Percentiles rank a stretch among this genome's conserved stretches.
phyloP scores from a whole-genome alignment of 2,329 filamentous ascomycete genomes.

The Talaromyces funiculosus region DNA sequence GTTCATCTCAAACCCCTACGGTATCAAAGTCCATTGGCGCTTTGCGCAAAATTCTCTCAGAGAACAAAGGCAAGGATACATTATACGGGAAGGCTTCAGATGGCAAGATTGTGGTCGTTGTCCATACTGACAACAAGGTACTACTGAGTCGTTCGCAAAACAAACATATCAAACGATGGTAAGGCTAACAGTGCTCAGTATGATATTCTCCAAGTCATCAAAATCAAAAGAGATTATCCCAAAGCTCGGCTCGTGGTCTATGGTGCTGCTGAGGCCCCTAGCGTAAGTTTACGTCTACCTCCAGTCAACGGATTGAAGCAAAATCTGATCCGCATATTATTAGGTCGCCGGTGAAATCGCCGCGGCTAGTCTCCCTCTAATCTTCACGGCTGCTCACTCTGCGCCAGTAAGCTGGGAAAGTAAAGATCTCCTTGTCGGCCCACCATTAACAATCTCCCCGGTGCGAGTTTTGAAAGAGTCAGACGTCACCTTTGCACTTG shows the following conservation, averaged over 20 bases:
- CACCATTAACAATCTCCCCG: constrained; percentile 38
- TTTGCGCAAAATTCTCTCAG: constrained; percentile 33
- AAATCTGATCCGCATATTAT: not conserved
- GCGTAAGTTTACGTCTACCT: constrained; percentile 5
- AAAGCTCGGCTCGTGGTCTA: constrained; percentile 25
- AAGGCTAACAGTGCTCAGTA: constrained; percentile 23
- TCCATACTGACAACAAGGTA: constrained; percentile 33
- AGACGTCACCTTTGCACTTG: constrained; percentile 24
- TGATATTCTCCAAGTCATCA: constrained; percentile 39
- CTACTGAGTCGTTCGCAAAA: not conserved
- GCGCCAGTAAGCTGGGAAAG: constrained; percentile 32
- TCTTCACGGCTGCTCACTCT: constrained; percentile 37
- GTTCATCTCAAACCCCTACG: constrained; percentile 20
- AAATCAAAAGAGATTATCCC: constrained; percentile 13
- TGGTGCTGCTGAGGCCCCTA: constrained; percentile 38
- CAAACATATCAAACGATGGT: not conserved
- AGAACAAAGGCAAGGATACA: constrained; percentile 32
- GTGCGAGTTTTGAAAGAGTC: constrained; percentile 38
- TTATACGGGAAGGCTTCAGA: constrained; percentile 35
- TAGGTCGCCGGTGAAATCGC: constrained; percentile 39
- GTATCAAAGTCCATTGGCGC: constrained; percentile 27
- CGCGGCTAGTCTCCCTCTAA: constrained; percentile 38
- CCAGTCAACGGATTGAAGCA: not conserved
- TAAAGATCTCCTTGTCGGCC: constrained; percentile 36
- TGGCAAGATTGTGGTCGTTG: constrained; percentile 36